Evolutionary conservation across 768 basidiomycete genomes (phyloP), one percentile per base, ranked within the genome.

Genomic region (Suillus tomentosus): DNA sequence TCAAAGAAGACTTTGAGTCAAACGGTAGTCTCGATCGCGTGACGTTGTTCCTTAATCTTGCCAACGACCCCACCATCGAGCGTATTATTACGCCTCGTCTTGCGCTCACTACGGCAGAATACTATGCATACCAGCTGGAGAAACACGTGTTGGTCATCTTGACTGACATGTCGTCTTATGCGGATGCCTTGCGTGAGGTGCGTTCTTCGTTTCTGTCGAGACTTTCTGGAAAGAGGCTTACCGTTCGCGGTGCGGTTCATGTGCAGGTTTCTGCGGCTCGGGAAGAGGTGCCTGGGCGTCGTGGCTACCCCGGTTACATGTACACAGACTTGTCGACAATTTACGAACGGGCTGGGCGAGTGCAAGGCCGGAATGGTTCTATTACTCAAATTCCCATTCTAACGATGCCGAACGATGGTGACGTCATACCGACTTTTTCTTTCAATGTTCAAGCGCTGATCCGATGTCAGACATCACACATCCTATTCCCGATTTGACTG

Each of bases 301-400:
- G 97, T 84, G 97, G 97, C 70, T 99, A 99, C 86, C 91, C 92
- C 64, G 93, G 93, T 72, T 95, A 95, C 81, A 95, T 95, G 94
- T 99, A 99, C 81, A 99, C 97, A 11, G 97, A 99, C 85, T 85
- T 99, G 83, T 95, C 96, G 58, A 99, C 96, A 40, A 96, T 99
- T 75, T 99, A 99, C 79, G 97, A 99, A 80, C 95, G 97, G 79
- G 97, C 97, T 47, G 97, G 97, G 53, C 96, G 96, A 71, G 97
- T 99, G 60, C 80, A 97, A 80, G 97, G 97, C 67, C 87, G 96
- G 70, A 99, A 98, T 79, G 97, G 97, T 51, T 97, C 95, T 56
- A 99, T 99, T 82, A 99, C 97, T 62, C 97, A 99, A 81, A 97
- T 99, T 77, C 97, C 97, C 65, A 99, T 99, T 73, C 85, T 99